Evolutionary conservation across 352 stramenopile genomes (phyloP).

Genomic region (Globisporangium parvum): DNA sequence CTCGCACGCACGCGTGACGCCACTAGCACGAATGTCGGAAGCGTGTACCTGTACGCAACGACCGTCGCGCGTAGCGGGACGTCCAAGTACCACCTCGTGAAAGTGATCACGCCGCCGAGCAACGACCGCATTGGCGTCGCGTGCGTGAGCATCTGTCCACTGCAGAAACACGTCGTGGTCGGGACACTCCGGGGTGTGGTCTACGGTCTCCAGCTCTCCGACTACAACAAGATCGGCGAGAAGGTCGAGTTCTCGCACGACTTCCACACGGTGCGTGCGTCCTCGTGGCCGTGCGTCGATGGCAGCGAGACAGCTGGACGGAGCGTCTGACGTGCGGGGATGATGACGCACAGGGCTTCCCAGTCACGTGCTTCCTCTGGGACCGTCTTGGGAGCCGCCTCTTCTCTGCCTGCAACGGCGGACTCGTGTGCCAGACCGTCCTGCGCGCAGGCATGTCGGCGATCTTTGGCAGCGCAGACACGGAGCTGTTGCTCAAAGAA

Average conservation of each 20-base stretch:
- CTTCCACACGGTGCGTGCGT: constrained; percentile 53
- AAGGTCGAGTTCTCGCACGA: constrained; percentile 86
- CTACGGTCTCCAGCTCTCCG: constrained; percentile 71
- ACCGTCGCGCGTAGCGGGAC: constrained; percentile 27
- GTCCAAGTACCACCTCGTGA: constrained; percentile 81
- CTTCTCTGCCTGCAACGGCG: constrained; percentile 79
- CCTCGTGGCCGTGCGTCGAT: not conserved
- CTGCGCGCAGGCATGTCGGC: constrained; percentile 75
- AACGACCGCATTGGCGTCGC: constrained; percentile 68
- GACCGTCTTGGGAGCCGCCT: constrained; percentile 58
- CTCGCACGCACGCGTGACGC: not conserved
- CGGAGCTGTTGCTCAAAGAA: constrained; percentile 81
- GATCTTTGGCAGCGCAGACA: constrained; percentile 78
- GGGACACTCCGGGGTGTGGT: constrained; percentile 74
- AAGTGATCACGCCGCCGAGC: constrained; percentile 73
- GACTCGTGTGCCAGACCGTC: constrained; percentile 71
- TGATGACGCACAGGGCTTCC: constrained; percentile 35
- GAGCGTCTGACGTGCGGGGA: too few relatives aligned
- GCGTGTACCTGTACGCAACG: constrained; percentile 78
- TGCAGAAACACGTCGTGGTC: constrained; percentile 76
- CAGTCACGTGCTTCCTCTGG: constrained; percentile 80
- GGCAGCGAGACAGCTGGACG: not conserved
- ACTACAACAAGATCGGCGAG: constrained; percentile 86
- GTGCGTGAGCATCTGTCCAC: constrained; percentile 73
- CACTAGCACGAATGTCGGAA: constrained; percentile 61